These are phyloP conservation scores for Coelastrella sp. DNA, from an alignment of 139 green algal species.

Conservation along the genomic window DNA sequence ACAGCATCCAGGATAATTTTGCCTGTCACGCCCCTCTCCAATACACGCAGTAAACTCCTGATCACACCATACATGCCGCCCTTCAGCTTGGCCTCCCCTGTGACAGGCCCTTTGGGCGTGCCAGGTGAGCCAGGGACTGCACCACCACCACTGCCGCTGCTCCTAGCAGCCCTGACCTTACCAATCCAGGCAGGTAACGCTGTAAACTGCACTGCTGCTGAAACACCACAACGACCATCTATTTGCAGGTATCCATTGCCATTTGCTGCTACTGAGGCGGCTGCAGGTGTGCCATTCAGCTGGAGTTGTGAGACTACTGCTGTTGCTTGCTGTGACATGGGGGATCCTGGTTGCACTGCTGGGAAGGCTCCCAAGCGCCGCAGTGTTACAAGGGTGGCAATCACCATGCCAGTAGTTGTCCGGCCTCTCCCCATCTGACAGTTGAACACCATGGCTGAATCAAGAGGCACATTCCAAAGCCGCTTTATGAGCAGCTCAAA, in stretches of 20 bases:
- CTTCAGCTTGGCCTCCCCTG: constrained; percentile 59
- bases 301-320: background rate
- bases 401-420: constrained; percentile 92
- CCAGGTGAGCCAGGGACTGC: background rate
- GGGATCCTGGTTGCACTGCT: background rate
- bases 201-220: background rate
- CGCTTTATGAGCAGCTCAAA: constrained; percentile 75
- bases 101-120: background rate
- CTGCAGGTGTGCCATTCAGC: background rate
- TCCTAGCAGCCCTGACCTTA: background rate
- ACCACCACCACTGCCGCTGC: constrained; percentile 22
- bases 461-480: constrained; percentile 68
- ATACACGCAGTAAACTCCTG: constrained; percentile 71
- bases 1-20: constrained; percentile 86
- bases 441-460: constrained; percentile 93
- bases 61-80: constrained; percentile 86
- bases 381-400: constrained; percentile 87
- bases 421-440: constrained; percentile 96
- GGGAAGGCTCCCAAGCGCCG: constrained; percentile 60
- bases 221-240: background rate
- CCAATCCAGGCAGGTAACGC: constrained; percentile 64
- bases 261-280: background rate
- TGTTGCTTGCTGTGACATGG: background rate
- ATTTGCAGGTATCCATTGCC: background rate
- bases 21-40: constrained; percentile 66